Percentiles rank a stretch among this genome's conserved stretches.
phyloP scores from a whole-genome alignment of 352 stramenopile species.

The Pythium aristosporum region DNA sequence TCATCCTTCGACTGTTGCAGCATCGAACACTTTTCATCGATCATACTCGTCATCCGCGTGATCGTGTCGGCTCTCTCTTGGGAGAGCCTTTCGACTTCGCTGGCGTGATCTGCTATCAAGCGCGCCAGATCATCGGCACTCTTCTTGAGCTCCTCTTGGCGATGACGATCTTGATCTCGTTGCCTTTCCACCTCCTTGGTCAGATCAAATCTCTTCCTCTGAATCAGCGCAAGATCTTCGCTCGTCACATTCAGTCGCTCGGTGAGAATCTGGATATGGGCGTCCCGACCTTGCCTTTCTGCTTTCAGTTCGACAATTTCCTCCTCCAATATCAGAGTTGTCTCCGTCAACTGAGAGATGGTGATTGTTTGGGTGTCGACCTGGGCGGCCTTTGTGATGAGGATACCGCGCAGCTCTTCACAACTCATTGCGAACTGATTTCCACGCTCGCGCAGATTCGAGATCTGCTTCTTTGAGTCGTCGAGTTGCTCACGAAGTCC shows the following conservation, averaged over 20 bases:
- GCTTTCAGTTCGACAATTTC: background rate
- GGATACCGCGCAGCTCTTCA: slow-evolving; percentile 4
- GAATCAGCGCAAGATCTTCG: slow-evolving; percentile 9
- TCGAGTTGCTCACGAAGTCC: background rate
- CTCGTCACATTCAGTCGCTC: slow-evolving; percentile 5
- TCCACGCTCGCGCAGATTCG: slow-evolving; percentile 1
- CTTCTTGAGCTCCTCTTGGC: background rate
- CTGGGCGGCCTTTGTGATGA: background rate
- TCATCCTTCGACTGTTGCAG: slow-evolving; percentile 35
- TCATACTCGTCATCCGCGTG: slow-evolving; percentile 35
- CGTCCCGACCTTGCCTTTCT: background rate
- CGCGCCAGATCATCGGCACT: background rate
- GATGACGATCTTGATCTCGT: background rate
- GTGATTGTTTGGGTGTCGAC: background rate
- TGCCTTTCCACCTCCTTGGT: background rate
- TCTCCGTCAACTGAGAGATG: background rate
- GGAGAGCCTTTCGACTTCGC: slow-evolving; percentile 14
- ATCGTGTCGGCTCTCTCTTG: slow-evolving; percentile 27
- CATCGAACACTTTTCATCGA: slow-evolving; percentile 37
- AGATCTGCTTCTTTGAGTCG: background rate
- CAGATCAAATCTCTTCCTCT: background rate
- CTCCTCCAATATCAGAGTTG: background rate
- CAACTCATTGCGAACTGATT: slow-evolving; percentile 3
- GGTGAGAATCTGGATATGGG: slow-evolving; percentile 2
- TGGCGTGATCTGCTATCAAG: slow-evolving; percentile 1